phyloP scores from a whole-genome alignment of 768 basidiomycete species.

The Gymnopilus dilepis region DNA sequence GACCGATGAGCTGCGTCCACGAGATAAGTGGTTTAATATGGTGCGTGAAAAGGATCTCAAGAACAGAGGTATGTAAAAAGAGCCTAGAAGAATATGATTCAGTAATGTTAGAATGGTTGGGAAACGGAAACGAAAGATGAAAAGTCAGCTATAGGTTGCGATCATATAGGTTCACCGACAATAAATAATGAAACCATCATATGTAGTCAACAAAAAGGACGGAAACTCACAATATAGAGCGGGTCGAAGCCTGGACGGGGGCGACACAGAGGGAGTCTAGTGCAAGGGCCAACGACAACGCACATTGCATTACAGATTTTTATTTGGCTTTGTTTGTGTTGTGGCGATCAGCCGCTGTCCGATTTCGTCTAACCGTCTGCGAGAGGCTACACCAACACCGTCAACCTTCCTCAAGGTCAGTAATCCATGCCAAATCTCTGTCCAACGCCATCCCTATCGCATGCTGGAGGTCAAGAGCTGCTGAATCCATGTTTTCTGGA shows the following conservation, averaged over 20 bases:
- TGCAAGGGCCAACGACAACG: constrained; percentile 10
- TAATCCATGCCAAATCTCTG: constrained; percentile 36
- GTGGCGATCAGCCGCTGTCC: constrained; percentile 33
- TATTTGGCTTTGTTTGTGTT: constrained; percentile 36
- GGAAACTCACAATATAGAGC: constrained; percentile 34
- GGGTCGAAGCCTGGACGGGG: background rate
- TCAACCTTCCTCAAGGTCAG: constrained; percentile 72
- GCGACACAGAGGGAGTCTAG: constrained; percentile 10
- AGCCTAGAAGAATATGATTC: constrained; percentile 16
- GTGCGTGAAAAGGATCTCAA: background rate
- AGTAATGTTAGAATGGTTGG: background rate
- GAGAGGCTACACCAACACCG: constrained; percentile 44
- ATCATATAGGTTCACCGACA: constrained; percentile 71
- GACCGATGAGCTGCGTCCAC: background rate
- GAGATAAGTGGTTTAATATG: too few relatives aligned
- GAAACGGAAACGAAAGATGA: background rate
- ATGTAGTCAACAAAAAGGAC: constrained; percentile 9
- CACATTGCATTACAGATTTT: constrained; percentile 12
- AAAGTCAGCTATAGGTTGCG: constrained; percentile 53
- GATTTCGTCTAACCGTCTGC: constrained; percentile 24
- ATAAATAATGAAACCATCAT: constrained; percentile 74
- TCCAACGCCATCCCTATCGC: constrained; percentile 13
- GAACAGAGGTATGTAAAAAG: background rate
- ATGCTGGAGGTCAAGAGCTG: constrained; percentile 20
- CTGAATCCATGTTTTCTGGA: constrained; percentile 27